These are phyloP conservation scores for Mucor circinelloides DNA, from an alignment of 371 early-diverging fungal species.

Conservation along the genomic window DNA sequence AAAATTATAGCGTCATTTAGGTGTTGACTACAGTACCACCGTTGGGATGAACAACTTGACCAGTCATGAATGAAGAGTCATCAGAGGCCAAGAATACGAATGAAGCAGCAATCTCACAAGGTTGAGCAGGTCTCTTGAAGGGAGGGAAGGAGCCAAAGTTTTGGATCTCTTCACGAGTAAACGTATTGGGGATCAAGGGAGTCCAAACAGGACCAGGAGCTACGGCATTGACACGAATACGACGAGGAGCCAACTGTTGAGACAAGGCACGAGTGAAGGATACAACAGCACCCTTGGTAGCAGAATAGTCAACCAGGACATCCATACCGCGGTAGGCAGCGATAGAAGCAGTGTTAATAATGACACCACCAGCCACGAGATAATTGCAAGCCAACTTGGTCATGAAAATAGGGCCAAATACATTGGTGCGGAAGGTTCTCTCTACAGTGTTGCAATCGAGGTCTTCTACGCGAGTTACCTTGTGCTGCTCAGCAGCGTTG, in stretches of 20 bases:
- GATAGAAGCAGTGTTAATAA: slow-evolving; percentile 63
- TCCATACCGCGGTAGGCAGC: slow-evolving; percentile 65
- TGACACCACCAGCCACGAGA: slow-evolving; percentile 50
- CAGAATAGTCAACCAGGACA: slow-evolving; percentile 58
- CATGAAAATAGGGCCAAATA: slow-evolving; percentile 62
- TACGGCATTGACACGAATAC: slow-evolving; percentile 68
- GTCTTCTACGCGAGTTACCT: slow-evolving; percentile 42
- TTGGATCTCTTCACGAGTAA: slow-evolving; percentile 61
- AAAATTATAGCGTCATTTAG: slow-evolving; percentile 11
- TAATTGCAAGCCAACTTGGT: slow-evolving; percentile 54
- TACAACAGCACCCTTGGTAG: slow-evolving; percentile 60
- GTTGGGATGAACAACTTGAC: slow-evolving; percentile 59
- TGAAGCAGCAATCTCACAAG: slow-evolving; percentile 65
- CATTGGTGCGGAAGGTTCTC: slow-evolving; percentile 57
- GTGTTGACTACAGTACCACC: slow-evolving; percentile 52
- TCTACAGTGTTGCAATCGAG: slow-evolving; percentile 39
- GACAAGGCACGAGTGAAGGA: slow-evolving; percentile 65
- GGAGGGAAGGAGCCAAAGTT: slow-evolving; percentile 72
- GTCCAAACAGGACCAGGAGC: slow-evolving; percentile 73
- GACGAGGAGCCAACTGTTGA: slow-evolving; percentile 59
- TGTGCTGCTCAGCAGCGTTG: slow-evolving; percentile 66
- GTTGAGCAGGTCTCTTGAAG: slow-evolving; percentile 68
- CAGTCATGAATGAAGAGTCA: slow-evolving; percentile 66
- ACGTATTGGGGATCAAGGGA: slow-evolving; percentile 69
- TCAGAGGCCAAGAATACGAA: slow-evolving; percentile 67